Conservation (phyloP, 2,329 filamentous ascomycete species). For the Lasiodiplodia sp. region DNA sequence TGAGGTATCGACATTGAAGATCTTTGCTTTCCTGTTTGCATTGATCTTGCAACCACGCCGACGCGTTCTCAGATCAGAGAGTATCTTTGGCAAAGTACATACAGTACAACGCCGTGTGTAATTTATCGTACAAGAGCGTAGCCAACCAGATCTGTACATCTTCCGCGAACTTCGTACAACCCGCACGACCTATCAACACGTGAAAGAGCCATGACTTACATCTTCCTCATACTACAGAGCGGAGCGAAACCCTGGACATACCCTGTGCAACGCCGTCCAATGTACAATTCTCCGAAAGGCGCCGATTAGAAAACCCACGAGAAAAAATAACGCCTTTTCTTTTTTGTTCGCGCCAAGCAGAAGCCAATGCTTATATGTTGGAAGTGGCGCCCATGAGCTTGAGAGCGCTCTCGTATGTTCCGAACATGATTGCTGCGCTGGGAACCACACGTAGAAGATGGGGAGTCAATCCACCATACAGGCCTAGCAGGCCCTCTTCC, state of each 20-base stretch:
- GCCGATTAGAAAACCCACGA: neutral
- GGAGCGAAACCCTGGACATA: slow-evolving; percentile 22
- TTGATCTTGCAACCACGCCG: neutral
- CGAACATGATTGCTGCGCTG: slow-evolving; percentile 95
- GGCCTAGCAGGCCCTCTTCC: slow-evolving; percentile 83
- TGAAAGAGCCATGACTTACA: slow-evolving; percentile 9
- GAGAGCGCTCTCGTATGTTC: slow-evolving; percentile 73
- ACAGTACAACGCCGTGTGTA: neutral
- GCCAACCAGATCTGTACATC: neutral
- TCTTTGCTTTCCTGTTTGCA: neutral
- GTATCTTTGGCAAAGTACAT: neutral
- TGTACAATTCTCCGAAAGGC: neutral
- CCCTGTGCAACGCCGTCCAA: slow-evolving; percentile 18
- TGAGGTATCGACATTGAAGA: too few relatives aligned
- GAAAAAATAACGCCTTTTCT: slow-evolving; percentile 3
- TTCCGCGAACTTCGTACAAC: neutral
- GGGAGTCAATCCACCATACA: slow-evolving; percentile 91
- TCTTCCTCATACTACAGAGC: slow-evolving; percentile 15
- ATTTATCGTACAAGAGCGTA: slow-evolving; percentile 6
- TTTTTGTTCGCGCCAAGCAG: neutral
- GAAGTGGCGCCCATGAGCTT: slow-evolving; percentile 55
- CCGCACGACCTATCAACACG: slow-evolving; percentile 9
- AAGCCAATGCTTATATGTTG: slow-evolving; percentile 40
- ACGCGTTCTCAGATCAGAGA: too few relatives aligned
- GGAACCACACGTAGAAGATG: slow-evolving; percentile 92